These are phyloP conservation scores for Chlamydomonas sp. DNA, from an alignment of 139 green algal species.

Conservation along the genomic window DNA sequence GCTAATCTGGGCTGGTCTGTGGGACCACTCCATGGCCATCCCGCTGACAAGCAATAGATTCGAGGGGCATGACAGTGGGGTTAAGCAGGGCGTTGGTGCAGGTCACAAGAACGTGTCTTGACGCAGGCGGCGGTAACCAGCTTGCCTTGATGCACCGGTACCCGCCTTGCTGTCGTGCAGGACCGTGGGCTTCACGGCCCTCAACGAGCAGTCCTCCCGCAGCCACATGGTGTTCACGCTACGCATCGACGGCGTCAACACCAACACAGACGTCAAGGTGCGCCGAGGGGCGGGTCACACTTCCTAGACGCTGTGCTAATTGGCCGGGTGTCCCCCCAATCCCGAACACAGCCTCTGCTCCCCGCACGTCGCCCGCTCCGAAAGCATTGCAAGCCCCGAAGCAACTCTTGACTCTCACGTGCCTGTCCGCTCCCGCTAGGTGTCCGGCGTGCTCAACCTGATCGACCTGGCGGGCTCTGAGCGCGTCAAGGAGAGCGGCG, in stretches of 20 bases:
- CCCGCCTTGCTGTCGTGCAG: neutral
- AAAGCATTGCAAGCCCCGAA: too few relatives aligned
- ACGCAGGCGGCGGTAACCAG: too few relatives aligned
- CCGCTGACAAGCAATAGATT: too few relatives aligned
- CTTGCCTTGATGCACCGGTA: neutral
- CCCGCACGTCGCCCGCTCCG: too few relatives aligned
- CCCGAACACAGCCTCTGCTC: too few relatives aligned
- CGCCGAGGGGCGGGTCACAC: neutral
- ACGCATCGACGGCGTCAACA: conserved; percentile 82
- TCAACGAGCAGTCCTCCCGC: conserved; percentile 93
- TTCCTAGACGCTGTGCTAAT: neutral
- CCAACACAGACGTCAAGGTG: conserved; percentile 65
- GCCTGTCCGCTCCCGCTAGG: neutral
- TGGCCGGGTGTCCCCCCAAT: neutral
- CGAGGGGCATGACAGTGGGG: too few relatives aligned
- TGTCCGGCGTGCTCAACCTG: conserved; percentile 78
- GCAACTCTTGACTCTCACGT: too few relatives aligned
- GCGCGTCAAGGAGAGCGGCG: conserved; percentile 85
- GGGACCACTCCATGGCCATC: too few relatives aligned
- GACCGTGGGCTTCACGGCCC: conserved; percentile 81
- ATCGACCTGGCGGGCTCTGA: conserved; percentile 91
- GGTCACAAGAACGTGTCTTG: too few relatives aligned
- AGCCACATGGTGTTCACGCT: conserved; percentile 90
- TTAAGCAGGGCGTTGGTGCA: too few relatives aligned
- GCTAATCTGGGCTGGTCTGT: too few relatives aligned